Conservation (phyloP, 352 stramenopile genomes). For the Globisporangium paroecandrum region DNA sequence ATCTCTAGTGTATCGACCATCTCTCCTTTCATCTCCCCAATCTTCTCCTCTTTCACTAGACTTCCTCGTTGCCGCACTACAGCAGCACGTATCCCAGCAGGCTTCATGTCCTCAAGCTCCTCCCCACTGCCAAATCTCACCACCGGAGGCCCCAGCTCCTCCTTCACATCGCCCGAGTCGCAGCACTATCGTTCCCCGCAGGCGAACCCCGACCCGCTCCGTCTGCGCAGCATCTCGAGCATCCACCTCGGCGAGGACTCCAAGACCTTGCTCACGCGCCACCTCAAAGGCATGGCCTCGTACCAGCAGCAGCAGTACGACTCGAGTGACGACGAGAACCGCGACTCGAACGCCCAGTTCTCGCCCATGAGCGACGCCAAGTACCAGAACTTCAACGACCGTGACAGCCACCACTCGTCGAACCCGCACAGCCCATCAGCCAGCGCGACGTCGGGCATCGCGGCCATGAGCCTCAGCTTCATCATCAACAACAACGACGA, state of each 20-base stretch:
- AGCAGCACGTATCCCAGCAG: slow-evolving; percentile 9
- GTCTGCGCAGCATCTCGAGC: slow-evolving; percentile 23
- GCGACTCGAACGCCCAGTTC: slow-evolving; percentile 17
- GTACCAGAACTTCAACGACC: slow-evolving; percentile 1
- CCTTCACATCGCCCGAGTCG: slow-evolving; percentile 28
- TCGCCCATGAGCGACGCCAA: slow-evolving; percentile 8
- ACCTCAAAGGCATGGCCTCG: slow-evolving; percentile 39
- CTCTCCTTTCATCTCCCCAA: not conserved
- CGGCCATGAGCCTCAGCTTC: slow-evolving; percentile 82
- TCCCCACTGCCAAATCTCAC: slow-evolving; percentile 24
- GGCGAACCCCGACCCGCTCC: slow-evolving; percentile 17
- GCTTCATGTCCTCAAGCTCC: slow-evolving; percentile 42
- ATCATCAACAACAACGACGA: slow-evolving; percentile 68
- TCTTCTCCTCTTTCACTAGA: slow-evolving; percentile 18
- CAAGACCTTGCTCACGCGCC: slow-evolving; percentile 35
- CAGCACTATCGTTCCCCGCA: slow-evolving; percentile 35
- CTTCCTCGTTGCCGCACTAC: slow-evolving; percentile 8
- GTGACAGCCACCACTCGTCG: slow-evolving; percentile 18
- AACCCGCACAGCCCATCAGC: slow-evolving; percentile 21
- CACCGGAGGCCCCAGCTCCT: slow-evolving; percentile 34
- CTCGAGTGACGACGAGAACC: slow-evolving; percentile 31
- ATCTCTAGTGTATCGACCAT: not conserved
- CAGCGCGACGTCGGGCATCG: slow-evolving; percentile 47
- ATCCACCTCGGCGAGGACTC: slow-evolving; percentile 36
- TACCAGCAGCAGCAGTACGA: slow-evolving; percentile 19